phyloP scores from a whole-genome alignment of 768 basidiomycete genomes.

The Multifurca ochricompacta region DNA sequence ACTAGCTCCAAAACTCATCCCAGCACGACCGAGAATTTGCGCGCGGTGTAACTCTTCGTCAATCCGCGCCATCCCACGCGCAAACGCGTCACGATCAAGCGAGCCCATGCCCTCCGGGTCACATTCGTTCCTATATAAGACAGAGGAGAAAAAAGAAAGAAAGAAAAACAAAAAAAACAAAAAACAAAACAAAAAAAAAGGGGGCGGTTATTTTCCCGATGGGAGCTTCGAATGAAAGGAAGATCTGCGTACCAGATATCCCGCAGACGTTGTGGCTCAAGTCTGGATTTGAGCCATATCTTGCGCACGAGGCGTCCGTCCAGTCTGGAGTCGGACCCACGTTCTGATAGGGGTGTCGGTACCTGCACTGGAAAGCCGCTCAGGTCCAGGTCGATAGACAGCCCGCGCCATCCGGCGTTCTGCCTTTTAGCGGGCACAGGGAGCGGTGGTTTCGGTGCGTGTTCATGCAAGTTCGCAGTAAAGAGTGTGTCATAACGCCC shows the following conservation, averaged over 20 bases:
- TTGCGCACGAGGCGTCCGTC: conserved; percentile 45
- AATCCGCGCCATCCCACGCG: conserved; percentile 71
- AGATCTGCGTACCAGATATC: conserved; percentile 67
- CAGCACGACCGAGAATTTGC: conserved; percentile 26
- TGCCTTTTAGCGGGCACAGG: conserved; percentile 36
- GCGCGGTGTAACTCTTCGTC: conserved; percentile 64
- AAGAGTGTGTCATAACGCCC: conserved; percentile 29
- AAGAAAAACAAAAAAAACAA: background rate
- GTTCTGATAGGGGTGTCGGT: conserved; percentile 24
- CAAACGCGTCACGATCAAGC: conserved; percentile 54
- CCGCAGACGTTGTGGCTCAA: conserved; percentile 41
- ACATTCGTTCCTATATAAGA: conserved; percentile 50
- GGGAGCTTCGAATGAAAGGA: too few species aligned
- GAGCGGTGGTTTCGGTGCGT: conserved; percentile 26
- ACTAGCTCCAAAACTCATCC: background rate
- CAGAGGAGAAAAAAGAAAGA: background rate
- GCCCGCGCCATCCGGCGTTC: conserved; percentile 62
- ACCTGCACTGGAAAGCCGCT: conserved; percentile 28
- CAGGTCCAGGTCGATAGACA: conserved; percentile 57
- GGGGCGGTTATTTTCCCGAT: too few species aligned
- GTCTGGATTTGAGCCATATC: conserved; percentile 53
- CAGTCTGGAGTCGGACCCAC: conserved; percentile 37
- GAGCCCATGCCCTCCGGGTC: conserved; percentile 44
- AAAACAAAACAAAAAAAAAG: too few species aligned
- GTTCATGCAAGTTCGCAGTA: conserved; percentile 19